Conservation (phyloP, 2,329 filamentous ascomycete species). For the Ophiostoma ulmi region DNA sequence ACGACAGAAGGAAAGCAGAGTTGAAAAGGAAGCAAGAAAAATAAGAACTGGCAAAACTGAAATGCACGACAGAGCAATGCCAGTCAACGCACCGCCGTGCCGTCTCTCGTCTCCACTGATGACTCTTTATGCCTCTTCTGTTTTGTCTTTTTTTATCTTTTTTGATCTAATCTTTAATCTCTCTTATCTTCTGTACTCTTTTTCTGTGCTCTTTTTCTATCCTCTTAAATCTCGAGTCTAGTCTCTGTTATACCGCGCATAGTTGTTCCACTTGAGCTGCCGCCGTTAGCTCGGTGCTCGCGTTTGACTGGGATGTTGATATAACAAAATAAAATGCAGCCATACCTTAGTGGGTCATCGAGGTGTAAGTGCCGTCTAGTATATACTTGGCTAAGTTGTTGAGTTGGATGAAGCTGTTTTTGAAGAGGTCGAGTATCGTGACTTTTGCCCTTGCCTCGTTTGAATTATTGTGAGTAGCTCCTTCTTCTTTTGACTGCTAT, state of each 20-base stretch:
- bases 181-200: not conserved
- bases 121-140: not conserved
- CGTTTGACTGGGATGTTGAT: not conserved
- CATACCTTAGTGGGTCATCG: not conserved
- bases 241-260: not conserved
- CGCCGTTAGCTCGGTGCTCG: not conserved
- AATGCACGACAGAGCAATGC: not conserved
- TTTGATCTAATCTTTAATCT: not conserved
- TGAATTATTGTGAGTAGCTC: not conserved
- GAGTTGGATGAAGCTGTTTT: not conserved
- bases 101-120: not conserved
- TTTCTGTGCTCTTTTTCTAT: not conserved
- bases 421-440: not conserved
- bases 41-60: not conserved
- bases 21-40: not conserved
- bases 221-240: not conserved
- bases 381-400: not conserved
- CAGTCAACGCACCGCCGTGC: not conserved
- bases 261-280: conserved; percentile 3
- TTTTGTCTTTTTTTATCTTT: not conserved
- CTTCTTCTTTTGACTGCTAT: not conserved
- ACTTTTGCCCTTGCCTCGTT: not conserved
- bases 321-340: not conserved
- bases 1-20: too few species aligned
- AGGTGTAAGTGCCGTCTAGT: not conserved